These are phyloP conservation scores for Telfairia occidentalis DNA, from an alignment of 331 rosid genomes.

Conservation along the genomic window DNA sequence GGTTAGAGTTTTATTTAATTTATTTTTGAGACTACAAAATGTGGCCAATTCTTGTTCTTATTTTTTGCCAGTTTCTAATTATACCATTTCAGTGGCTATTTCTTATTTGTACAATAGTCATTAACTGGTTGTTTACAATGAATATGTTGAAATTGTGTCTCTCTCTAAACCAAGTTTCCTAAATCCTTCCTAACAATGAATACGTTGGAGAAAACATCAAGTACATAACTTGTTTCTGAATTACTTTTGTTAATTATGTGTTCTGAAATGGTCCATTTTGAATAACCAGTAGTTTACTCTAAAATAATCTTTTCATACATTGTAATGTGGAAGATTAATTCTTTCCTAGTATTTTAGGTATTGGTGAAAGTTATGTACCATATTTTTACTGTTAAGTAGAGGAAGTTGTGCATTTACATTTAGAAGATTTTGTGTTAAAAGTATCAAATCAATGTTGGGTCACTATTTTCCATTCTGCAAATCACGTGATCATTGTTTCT, in stretches of 20 bases:
- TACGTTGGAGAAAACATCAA: too few relatives aligned
- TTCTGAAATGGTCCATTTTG: too few relatives aligned
- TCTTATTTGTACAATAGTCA: background rate
- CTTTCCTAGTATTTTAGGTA: background rate
- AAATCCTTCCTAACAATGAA: too few relatives aligned
- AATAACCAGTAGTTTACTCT: too few relatives aligned
- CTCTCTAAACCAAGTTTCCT: too few relatives aligned
- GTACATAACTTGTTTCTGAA: too few relatives aligned
- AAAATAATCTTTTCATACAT: too few relatives aligned
- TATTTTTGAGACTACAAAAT: background rate
- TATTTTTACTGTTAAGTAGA: background rate
- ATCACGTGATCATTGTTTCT: background rate
- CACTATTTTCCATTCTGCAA: background rate
- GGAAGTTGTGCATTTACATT: background rate
- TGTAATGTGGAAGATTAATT: background rate
- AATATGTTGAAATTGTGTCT: too few relatives aligned
- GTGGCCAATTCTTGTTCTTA: background rate
- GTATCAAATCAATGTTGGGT: background rate
- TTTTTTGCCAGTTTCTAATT: background rate
- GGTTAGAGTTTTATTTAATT: conserved; percentile 27
- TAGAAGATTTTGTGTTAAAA: background rate
- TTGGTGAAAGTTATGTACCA: background rate
- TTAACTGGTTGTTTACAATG: background rate
- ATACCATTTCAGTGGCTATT: too few relatives aligned
- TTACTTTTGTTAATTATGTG: too few relatives aligned